phyloP scores from a whole-genome alignment of 257 asterid genomes.

The Jasminum sambac region DNA sequence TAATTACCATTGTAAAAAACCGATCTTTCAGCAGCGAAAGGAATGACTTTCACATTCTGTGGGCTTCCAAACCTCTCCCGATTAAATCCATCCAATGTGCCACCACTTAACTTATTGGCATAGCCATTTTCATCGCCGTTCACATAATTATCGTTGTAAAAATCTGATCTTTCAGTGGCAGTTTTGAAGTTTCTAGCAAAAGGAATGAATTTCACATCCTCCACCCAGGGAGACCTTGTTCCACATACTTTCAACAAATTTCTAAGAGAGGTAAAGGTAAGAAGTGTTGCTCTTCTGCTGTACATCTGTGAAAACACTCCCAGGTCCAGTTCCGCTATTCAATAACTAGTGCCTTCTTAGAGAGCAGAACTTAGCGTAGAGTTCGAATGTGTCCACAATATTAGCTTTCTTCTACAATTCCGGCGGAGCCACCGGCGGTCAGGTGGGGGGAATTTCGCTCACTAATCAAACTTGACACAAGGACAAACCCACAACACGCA shows the following conservation, averaged over 20 bases:
- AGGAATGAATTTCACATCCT: conserved; percentile 18
- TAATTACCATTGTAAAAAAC: conserved; percentile 35
- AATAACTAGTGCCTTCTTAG: not conserved
- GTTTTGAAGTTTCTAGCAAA: conserved; percentile 36
- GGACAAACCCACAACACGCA: too few relatives aligned
- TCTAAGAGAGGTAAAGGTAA: conserved; percentile 38
- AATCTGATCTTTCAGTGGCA: conserved; percentile 51
- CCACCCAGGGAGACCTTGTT: conserved; percentile 20
- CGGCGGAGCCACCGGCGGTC: too few relatives aligned
- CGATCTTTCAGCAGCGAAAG: conserved; percentile 43
- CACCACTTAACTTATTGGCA: conserved; percentile 29
- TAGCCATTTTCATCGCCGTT: conserved; percentile 25
- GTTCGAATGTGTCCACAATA: not conserved
- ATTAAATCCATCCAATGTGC: conserved; percentile 19
- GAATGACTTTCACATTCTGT: conserved; percentile 15
- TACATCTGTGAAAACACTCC: conserved; percentile 41
- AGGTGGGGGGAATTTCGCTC: too few relatives aligned
- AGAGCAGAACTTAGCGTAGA: not conserved
- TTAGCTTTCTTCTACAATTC: not conserved
- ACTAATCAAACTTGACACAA: too few relatives aligned
- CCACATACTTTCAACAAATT: conserved; percentile 43
- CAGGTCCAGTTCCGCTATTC: conserved; percentile 5
- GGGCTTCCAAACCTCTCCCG: conserved; percentile 6
- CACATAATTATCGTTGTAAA: conserved; percentile 32
- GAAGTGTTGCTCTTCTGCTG: conserved; percentile 40